Percentiles rank a stretch among this genome's conserved stretches.
Evolutionary conservation across 176 grass and related monocot species (phyloP).

Genomic region (Aegilops speltoides): DNA sequence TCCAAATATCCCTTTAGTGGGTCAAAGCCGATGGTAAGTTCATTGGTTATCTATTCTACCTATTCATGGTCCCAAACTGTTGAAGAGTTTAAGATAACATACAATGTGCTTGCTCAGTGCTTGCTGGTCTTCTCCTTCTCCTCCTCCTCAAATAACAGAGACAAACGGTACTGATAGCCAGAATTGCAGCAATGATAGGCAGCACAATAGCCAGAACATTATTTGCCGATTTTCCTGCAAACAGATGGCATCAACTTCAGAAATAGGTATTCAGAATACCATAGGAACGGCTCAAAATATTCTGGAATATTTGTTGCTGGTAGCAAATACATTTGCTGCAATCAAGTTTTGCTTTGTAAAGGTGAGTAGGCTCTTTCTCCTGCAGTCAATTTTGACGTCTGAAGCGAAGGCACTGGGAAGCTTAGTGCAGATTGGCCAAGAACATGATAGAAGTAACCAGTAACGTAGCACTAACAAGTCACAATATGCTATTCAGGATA

Average conservation of each 20-base stretch:
- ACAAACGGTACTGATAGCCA: conserved; percentile 20
- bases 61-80: neutral
- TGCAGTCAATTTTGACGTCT: neutral
- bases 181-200: conserved; percentile 26
- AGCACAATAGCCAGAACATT: conserved; percentile 43
- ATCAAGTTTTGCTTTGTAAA: neutral
- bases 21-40: neutral
- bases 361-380: neutral
- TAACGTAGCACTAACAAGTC: neutral
- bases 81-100: conserved; percentile 23
- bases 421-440: neutral
- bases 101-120: conserved; percentile 20
- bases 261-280: neutral
- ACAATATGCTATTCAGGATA: neutral
- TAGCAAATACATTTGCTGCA: neutral
- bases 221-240: conserved; percentile 44
- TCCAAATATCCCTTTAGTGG: neutral
- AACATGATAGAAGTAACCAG: neutral
- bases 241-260: conserved; percentile 7
- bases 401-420: neutral
- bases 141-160: conserved; percentile 31
- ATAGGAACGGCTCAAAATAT: neutral
- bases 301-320: neutral
- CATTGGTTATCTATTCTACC: neutral
- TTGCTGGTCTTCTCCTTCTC: conserved; percentile 17